Percentiles rank a stretch among this genome's conserved stretches.
Evolutionary conservation across 2,329 filamentous ascomycete genomes (phyloP).

Genomic region (Trematosphaeria pertusa): DNA sequence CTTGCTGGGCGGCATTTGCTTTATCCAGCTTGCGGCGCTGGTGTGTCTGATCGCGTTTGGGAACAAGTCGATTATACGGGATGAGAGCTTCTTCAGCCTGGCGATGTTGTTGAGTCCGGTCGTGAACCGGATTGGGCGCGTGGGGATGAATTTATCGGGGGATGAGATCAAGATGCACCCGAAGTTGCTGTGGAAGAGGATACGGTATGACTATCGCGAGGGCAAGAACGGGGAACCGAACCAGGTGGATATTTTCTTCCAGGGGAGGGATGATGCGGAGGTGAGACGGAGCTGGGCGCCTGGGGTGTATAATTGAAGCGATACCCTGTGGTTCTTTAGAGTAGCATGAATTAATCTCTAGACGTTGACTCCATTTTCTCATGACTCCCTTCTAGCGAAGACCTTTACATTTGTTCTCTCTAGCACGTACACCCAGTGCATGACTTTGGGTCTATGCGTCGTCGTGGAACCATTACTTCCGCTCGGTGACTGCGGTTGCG

Average conservation of each 20-base stretch:
- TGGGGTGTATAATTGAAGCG: conserved; percentile 31
- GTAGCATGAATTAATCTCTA: not conserved
- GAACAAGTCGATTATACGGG: conserved; percentile 39
- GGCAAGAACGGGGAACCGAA: conserved; percentile 33
- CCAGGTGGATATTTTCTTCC: conserved; percentile 34
- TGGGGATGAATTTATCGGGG: conserved; percentile 36
- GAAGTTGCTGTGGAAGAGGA: conserved; percentile 33
- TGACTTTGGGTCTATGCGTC: conserved; percentile 44
- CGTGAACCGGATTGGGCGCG: conserved; percentile 28
- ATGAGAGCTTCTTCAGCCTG: conserved; percentile 40
- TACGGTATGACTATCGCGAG: conserved; percentile 41
- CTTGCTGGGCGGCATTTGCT: conserved; percentile 29
- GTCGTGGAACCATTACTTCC: conserved; percentile 13
- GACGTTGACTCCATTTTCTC: not conserved
- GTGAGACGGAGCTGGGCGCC: conserved; percentile 35
- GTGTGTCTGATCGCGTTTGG: conserved; percentile 29
- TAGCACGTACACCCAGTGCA: conserved; percentile 50
- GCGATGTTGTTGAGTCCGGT: conserved; percentile 42
- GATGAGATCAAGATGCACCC: conserved; percentile 37
- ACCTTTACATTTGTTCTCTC: conserved; percentile 43
- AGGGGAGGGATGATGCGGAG: conserved; percentile 32
- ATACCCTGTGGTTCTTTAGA: not conserved
- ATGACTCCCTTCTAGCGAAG: conserved; percentile 9
- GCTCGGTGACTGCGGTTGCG: conserved; percentile 21
- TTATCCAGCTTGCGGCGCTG: conserved; percentile 35